Percentiles rank a stretch among this genome's conserved stretches.
These are phyloP conservation scores for Colletotrichum orbiculare DNA, from an alignment of 2,329 filamentous ascomycete species.

Conservation along the genomic window DNA sequence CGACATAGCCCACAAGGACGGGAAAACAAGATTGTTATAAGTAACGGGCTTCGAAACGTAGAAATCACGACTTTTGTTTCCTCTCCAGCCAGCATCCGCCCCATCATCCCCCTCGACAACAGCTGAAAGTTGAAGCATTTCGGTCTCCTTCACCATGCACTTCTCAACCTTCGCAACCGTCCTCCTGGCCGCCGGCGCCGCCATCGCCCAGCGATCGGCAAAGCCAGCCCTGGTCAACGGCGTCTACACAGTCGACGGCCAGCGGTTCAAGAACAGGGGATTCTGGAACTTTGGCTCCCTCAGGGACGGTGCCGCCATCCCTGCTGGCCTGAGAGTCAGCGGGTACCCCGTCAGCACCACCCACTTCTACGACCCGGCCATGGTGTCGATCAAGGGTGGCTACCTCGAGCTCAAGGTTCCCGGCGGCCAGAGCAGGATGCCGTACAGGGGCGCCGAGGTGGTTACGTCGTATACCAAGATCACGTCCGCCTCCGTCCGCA, in stretches of 20 bases:
- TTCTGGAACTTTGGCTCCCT: constrained; percentile 22
- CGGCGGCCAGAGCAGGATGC: constrained; percentile 41
- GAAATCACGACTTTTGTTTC: too few relatives aligned
- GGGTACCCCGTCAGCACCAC: constrained; percentile 37
- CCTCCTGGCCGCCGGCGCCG: constrained; percentile 8
- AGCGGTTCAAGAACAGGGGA: constrained; percentile 13
- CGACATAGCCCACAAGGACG: too few relatives aligned
- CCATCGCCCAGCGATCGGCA: constrained; percentile 10
- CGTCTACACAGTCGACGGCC: constrained; percentile 5
- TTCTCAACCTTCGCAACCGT: constrained; percentile 8
- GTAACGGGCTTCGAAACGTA: too few relatives aligned
- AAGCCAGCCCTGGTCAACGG: constrained; percentile 7
- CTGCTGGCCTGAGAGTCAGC: constrained; percentile 39
- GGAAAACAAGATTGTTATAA: too few relatives aligned
- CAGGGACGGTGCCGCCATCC: constrained; percentile 29
- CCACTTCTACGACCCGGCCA: constrained; percentile 31
- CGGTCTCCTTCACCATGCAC: constrained; percentile 17
- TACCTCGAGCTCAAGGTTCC: constrained; percentile 44
- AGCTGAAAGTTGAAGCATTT: background rate
- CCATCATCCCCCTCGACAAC: background rate
- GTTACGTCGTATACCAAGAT: constrained; percentile 42
- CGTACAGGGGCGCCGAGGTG: constrained; percentile 41
- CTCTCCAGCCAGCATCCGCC: background rate
- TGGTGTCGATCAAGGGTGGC: constrained; percentile 40
- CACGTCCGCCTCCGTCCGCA: constrained; percentile 44